Conservation (phyloP, 768 basidiomycete genomes). For the Tulasnella sp. region DNA sequence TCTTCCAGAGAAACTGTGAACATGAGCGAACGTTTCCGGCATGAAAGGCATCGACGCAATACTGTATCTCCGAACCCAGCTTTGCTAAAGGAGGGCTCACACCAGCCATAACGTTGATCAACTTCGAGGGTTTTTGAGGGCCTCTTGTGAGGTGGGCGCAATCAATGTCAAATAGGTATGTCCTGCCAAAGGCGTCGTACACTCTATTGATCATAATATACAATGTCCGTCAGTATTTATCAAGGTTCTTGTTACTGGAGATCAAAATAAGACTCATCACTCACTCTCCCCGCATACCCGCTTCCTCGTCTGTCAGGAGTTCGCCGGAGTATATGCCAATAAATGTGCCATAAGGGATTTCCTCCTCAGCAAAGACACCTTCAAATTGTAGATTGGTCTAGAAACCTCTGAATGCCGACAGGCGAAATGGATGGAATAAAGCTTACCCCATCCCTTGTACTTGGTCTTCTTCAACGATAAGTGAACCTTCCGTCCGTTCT, state of each 20-base stretch:
- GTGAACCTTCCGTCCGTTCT: slow-evolving; percentile 55
- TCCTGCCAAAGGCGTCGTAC: slow-evolving; percentile 65
- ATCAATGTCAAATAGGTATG: slow-evolving; percentile 76
- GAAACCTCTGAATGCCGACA: neutral
- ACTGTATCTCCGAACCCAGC: slow-evolving; percentile 27
- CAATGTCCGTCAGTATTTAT: neutral
- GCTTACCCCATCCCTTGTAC: slow-evolving; percentile 77
- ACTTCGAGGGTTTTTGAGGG: slow-evolving; percentile 18
- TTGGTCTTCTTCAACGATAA: slow-evolving; percentile 59
- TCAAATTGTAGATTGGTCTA: slow-evolving; percentile 3
- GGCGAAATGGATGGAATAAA: neutral
- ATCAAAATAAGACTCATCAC: slow-evolving; percentile 23
- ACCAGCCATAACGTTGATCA: slow-evolving; percentile 20
- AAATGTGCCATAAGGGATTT: slow-evolving; percentile 57
- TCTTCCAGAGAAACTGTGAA: neutral
- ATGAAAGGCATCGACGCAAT: slow-evolving; percentile 78
- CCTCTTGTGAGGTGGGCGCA: slow-evolving; percentile 46
- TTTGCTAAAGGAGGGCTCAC: slow-evolving; percentile 21
- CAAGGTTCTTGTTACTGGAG: neutral
- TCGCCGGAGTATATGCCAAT: slow-evolving; percentile 84
- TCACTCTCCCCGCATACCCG: slow-evolving; percentile 55
- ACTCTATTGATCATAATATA: slow-evolving; percentile 35
- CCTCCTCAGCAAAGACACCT: slow-evolving; percentile 63
- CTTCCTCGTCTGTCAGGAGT: slow-evolving; percentile 54
- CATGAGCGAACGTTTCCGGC: slow-evolving; percentile 50